A percentile compares a stretch with the other conserved stretches of the same genome.
Evolutionary conservation across 768 basidiomycete genomes (phyloP).

Genomic region (Macrocybe gigantea): DNA sequence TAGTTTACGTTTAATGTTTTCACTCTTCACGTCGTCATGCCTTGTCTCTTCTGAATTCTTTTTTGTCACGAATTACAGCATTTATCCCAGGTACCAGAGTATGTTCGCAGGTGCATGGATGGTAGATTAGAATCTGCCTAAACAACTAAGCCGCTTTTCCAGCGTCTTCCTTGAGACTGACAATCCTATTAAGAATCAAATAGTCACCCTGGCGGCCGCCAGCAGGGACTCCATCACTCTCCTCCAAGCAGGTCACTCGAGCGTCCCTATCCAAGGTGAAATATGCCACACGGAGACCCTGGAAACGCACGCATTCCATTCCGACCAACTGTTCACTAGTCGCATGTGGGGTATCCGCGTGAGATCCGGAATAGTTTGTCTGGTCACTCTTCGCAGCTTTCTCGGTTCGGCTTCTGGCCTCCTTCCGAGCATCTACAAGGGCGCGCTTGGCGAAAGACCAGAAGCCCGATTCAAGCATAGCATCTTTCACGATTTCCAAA

Average conservation of each 20-base stretch:
- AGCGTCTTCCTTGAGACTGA: conserved; percentile 91
- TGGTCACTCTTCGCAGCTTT: conserved; percentile 49
- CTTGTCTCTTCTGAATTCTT: conserved; percentile 7
- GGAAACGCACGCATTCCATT: conserved; percentile 93
- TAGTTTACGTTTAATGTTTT: conserved; percentile 16
- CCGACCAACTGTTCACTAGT: conserved; percentile 79
- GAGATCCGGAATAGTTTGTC: conserved; percentile 19
- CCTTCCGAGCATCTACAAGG: conserved; percentile 57
- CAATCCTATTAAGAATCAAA: conserved; percentile 86
- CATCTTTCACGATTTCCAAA: conserved; percentile 72
- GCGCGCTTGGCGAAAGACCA: conserved; percentile 73
- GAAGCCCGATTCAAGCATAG: conserved; percentile 87
- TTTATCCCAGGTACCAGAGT: too few relatives aligned
- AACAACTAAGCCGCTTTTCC: conserved; percentile 48
- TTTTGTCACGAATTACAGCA: conserved; percentile 5
- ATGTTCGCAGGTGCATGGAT: not conserved
- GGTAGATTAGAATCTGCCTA: not conserved
- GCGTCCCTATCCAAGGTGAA: conserved; percentile 91
- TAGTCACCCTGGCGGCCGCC: conserved; percentile 64
- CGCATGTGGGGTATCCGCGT: conserved; percentile 60
- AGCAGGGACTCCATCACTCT: conserved; percentile 34
- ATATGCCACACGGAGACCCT: conserved; percentile 92
- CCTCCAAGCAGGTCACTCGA: conserved; percentile 56
- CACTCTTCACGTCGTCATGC: not conserved
- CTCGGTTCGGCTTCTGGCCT: conserved; percentile 56